Base-by-base conservation (phyloP, 2,329 filamentous ascomycete species). In the Orbilia brochopaga region DNA sequence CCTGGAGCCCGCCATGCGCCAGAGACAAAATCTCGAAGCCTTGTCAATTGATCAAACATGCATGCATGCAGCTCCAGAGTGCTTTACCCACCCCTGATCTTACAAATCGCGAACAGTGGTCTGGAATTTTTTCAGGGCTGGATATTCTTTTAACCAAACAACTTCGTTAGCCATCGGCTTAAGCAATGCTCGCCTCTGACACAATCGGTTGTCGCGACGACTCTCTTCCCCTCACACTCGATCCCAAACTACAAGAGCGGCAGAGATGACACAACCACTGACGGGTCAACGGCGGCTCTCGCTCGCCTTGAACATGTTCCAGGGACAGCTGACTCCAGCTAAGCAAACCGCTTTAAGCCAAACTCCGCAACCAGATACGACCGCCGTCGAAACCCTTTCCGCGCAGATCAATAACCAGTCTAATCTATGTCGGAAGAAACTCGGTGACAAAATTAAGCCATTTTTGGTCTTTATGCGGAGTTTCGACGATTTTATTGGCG, bases 391-490 rank as follows among this genome's bases (percentile, higher is more conserved):
- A 19, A 44, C 42, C 21, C 54, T 69, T 42, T 23, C 52, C 19
- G 19, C 65, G 1, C 37, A 40, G 4, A 51, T 69, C 32, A 58
- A 69, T 37, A 30, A 37, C 2, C 19, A 35, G 6, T 35, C 53
- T n/a, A 69, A 69, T 15, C 13, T 63, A 15, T 1, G 52, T 7
- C 54, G 24, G 15, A 69, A 69, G 44, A 56, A 23, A 10, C 21
- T 69, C 21, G 65, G 65, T n/a, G 65, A 62, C 15, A 62, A 58
- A n/a, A 23, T 69, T 11, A 23, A 58, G 15, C 67, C 76, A 0
- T 73, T 82, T 11, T 75, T 83, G 10, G 73, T 77, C 11, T 80
- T 79, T 5, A 76, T 81, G 3, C 78, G 79, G 15, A 75, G 78
- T 1, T 82, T 82, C 59, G 79, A 78, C 4, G 51, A 75, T 15